Percentiles rank a stretch among this genome's conserved stretches.
Conservation (phyloP, 2,329 filamentous ascomycete genomes). For the Alternaria sp. region DNA sequence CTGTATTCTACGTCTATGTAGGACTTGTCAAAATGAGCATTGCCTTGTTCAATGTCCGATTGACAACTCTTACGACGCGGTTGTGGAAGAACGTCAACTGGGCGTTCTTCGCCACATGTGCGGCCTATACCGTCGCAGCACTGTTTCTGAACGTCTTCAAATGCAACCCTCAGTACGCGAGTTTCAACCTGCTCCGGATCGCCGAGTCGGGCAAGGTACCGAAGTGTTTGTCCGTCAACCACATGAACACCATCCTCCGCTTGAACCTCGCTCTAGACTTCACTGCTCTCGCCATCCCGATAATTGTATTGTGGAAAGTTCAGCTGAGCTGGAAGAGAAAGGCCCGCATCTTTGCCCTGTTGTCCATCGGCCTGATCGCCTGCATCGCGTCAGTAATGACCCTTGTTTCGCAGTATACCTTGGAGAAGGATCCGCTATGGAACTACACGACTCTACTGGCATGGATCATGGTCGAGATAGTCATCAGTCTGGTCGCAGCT, state of each 20-base stretch:
- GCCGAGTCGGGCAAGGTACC: neutral
- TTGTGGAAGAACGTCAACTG: neutral
- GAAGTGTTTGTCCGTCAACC: neutral
- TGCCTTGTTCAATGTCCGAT: neutral
- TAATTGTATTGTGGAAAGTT: neutral
- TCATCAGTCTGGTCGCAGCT: neutral
- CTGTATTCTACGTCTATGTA: neutral
- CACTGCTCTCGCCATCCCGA: neutral
- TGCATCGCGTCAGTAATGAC: neutral
- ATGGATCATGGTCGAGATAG: neutral
- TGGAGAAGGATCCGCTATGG: neutral
- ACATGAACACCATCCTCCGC: neutral
- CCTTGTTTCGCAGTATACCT: neutral
- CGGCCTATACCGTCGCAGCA: neutral
- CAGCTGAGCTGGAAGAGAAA: neutral
- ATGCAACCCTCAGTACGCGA: neutral
- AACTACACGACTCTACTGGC: neutral
- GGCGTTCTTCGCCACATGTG: neutral
- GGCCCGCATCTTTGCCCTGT: neutral
- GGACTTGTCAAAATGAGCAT: neutral
- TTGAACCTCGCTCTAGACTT: neutral
- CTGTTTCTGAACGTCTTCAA: neutral
- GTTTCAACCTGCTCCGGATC: neutral
- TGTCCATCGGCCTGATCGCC: neutral
- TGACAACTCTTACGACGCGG: neutral